Base-by-base conservation (phyloP, 1,284 basidiomycete species). In the Malassezia obtusa region DNA sequence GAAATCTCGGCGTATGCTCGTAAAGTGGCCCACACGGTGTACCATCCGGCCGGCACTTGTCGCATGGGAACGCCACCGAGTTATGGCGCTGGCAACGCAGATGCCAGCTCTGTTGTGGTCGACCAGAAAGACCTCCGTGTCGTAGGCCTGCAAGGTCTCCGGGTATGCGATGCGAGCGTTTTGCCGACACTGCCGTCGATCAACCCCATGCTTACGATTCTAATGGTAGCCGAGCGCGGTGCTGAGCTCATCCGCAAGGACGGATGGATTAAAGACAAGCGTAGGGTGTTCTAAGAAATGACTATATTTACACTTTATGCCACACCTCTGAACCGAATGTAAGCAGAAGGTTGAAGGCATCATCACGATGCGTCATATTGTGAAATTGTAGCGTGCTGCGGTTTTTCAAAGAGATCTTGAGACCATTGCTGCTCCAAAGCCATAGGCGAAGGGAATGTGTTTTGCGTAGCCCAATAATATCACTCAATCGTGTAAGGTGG, bases 1-100 rank as follows among this genome's bases (percentile, higher is more conserved):
- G 65, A 69, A 21, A 54, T 75, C 28, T 60, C 58, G 11, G 64
- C 58, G 17, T 75, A 75, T 50, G 73, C 72, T 2, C 53, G 74
- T 24, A 65, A 58, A 40, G 74, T 67, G 0, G 63, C 65, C 3
- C 74, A 75, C 55, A 75, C 74, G 7, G 74, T 75, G 26, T 75
- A 75, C 57, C 74, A 75, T 47, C 73, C 73, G 0, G 65, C 67
- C 5, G 66, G 64, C 22, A 75, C 74, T 11, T 75, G 73, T 50
- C 58, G 66, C 14, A 75, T 75, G 73, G 74, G 74, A n/a, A 66
- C 65, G 11, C 62, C 63, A 0, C 32, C 31, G 2, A 32, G 19
- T 2, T 50, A 55, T 17, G 58, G 59, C 24, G 54, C 53, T 2
- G 28, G 30, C 43, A 45, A 45, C 43, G 17, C 17, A 5, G 59